Evolutionary conservation across 495 filamentous ascomycete species (phyloP), one percentile per base, ranked within the genome.

Genomic region (Glonium stellatum): DNA sequence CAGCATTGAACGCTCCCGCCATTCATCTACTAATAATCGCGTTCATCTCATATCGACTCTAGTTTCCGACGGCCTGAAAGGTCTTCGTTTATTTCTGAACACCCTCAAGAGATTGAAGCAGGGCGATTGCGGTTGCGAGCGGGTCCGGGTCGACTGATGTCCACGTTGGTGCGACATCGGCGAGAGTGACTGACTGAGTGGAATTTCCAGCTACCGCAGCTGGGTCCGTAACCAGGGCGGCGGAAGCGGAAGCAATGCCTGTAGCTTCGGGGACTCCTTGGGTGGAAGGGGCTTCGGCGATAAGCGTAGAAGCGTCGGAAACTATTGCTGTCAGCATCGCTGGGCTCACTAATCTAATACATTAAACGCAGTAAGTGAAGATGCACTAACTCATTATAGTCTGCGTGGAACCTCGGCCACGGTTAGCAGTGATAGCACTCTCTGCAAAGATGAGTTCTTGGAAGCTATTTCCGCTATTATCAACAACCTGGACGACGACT

Each of bases 361-460:
- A 39, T 6, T 31, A 31, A 31, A 34, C 50, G 19, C 5, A 22
- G 47, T 21, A 27, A 34, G 21, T n/a, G 48, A 36, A 36, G 44
- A 9, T 59, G 34, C 8, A 59, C 65, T 53, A 57, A 68, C 65
- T 42, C 61, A 64, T 61, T 35, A 68, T 36, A 42, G 65, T 59
- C 21, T 65, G 13, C 37, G 62, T 65, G 6, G 39, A 6, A n/a
- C 35, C 15, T n/a, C n/a, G 18, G 3, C 65, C 65, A 41, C 53
- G 54, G 51, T 68, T 68, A 27, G 65, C 65, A 41, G 65, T 54
- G 41, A 62, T 25, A 11, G 35, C 51, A 18, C 58, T 62, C 61
- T 64, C 58, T 1, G 65, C 65, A 55, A 64, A 68, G 46, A 68
- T 25, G 1, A 41, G 0, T 58, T 58, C n/a, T 19, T 60, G 34